Evolutionary conservation across 805 yeast genomes (phyloP).

Genomic region (Myxozyma mucilagina): DNA sequence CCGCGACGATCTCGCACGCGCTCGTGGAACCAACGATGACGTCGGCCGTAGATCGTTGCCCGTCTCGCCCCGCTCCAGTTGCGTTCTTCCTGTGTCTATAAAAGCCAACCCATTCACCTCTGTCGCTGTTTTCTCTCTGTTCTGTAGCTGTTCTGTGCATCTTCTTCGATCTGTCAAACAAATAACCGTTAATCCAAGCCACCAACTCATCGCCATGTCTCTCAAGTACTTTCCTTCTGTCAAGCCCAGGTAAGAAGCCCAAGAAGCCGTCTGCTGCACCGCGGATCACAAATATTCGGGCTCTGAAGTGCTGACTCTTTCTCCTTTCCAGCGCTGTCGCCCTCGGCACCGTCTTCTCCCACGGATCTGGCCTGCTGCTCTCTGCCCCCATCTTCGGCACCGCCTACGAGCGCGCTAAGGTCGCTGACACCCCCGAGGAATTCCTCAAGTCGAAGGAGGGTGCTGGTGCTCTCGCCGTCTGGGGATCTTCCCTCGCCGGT

Average conservation of each 20-base stretch:
- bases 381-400: slow-evolving; percentile 45
- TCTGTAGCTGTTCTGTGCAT: neutral
- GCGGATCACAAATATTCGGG: too few species aligned
- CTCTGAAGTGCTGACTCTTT: too few species aligned
- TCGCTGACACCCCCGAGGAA: slow-evolving; percentile 40
- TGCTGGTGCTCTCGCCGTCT: slow-evolving; percentile 41
- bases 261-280: too few species aligned
- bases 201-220: slow-evolving; percentile 30
- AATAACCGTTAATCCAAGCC: neutral
- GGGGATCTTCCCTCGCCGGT: slow-evolving; percentile 40
- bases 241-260: slow-evolving; percentile 32
- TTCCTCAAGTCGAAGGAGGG: slow-evolving; percentile 43
- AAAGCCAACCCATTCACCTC: too few species aligned
- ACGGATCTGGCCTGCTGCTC: slow-evolving; percentile 40
- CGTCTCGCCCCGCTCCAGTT: neutral
- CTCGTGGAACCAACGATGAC: slow-evolving; percentile 1
- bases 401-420: slow-evolving; percentile 42
- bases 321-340: slow-evolving; percentile 39
- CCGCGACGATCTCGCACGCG: too few species aligned
- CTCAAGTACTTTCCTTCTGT: slow-evolving; percentile 32
- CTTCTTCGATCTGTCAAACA: neutral
- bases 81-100: neutral
- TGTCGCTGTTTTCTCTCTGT: neutral
- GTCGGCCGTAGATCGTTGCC: slow-evolving; percentile 12
- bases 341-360: slow-evolving; percentile 45